Evolutionary conservation across 2,329 filamentous ascomycete genomes (phyloP).

Genomic region (Fragosphaeria purpurea): DNA sequence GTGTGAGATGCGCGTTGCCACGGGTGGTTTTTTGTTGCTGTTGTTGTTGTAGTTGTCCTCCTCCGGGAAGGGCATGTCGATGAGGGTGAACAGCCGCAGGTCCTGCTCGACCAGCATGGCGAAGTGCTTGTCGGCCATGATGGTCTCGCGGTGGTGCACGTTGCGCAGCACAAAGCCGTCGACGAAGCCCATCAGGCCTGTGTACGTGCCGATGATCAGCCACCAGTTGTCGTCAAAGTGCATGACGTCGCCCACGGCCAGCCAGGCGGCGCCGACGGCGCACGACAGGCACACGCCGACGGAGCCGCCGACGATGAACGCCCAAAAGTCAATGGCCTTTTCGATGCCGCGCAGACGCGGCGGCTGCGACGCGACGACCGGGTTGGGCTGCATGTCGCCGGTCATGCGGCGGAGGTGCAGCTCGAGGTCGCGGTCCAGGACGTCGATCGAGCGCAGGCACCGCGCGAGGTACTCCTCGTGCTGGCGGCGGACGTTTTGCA

Average conservation of each 20-base stretch:
- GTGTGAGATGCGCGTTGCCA: slow-evolving; percentile 15
- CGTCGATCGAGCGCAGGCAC: slow-evolving; percentile 23
- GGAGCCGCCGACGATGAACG: slow-evolving; percentile 31
- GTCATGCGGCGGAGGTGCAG: slow-evolving; percentile 23
- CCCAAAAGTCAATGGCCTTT: slow-evolving; percentile 30
- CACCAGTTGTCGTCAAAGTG: slow-evolving; percentile 34
- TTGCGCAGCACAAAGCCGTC: slow-evolving; percentile 37
- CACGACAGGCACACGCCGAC: slow-evolving; percentile 28
- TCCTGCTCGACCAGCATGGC: slow-evolving; percentile 13
- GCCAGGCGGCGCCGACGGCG: slow-evolving; percentile 26
- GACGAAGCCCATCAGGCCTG: slow-evolving; percentile 33
- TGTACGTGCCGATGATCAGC: slow-evolving; percentile 37
- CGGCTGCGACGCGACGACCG: slow-evolving; percentile 21
- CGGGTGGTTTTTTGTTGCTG: background rate
- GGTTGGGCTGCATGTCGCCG: slow-evolving; percentile 23
- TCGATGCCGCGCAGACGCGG: slow-evolving; percentile 24
- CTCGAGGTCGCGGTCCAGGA: slow-evolving; percentile 25
- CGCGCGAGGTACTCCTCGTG: slow-evolving; percentile 22
- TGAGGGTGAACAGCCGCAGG: slow-evolving; percentile 11
- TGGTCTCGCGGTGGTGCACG: slow-evolving; percentile 23
- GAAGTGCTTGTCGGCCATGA: slow-evolving; percentile 17
- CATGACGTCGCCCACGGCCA: slow-evolving; percentile 27
- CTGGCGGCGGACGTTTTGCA: slow-evolving; percentile 28
- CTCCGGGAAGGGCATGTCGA: slow-evolving; percentile 13
- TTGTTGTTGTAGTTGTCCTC: background rate